Evolutionary conservation across 176 grass and related monocot genomes (phyloP).

Genomic region (Lolium multiflorum): DNA sequence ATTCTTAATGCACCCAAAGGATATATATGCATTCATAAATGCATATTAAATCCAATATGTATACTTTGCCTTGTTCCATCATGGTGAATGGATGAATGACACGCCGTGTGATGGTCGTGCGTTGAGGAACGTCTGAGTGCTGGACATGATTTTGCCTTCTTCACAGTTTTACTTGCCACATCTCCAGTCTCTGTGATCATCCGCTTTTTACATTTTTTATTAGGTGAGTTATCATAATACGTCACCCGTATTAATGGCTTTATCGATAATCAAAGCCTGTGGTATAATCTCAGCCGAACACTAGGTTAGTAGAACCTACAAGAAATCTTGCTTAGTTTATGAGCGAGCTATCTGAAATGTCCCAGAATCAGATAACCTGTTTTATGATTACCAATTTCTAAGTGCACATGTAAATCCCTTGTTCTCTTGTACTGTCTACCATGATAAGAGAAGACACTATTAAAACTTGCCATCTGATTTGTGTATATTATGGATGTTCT

Average conservation of each 20-base stretch:
- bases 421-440: constrained; percentile 4
- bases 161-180: not conserved
- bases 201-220: not conserved
- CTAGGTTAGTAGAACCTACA: no score
- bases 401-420: constrained; percentile 8
- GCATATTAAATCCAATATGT: not conserved
- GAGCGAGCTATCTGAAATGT: not conserved
- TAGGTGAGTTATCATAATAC: not conserved
- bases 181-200: not conserved
- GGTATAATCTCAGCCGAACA: no score
- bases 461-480: constrained; percentile 25
- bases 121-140: not conserved
- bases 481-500: constrained; percentile 40
- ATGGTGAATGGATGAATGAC: not conserved
- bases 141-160: not conserved
- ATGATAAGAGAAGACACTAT: constrained; percentile 37
- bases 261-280: not conserved
- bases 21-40: not conserved
- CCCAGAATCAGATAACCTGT: not conserved
- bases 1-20: not conserved
- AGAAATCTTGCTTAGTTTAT: not conserved
- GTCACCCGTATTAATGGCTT: not conserved
- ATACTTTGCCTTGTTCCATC: not conserved
- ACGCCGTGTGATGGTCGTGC: not conserved
- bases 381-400: constrained; percentile 12